Evolutionary conservation across 83 land plant species (phyloP), one percentile per base, ranked within the genome.

Genomic region (Picea abies): DNA sequence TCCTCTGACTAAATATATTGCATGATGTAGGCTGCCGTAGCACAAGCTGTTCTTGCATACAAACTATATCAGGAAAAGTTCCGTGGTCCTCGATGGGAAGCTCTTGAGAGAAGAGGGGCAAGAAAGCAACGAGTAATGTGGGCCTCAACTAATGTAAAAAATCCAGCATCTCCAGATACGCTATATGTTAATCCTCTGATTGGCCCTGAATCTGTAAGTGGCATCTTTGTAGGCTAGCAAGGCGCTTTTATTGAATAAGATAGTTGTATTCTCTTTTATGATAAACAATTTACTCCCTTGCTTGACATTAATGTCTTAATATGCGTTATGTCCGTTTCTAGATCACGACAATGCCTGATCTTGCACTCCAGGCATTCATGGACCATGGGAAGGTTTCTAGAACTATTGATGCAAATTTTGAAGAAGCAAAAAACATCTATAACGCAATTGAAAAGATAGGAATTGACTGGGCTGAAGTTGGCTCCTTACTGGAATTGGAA

Each of bases 301-400:
- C 23, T 60, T 62, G 66, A 22, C 49, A n/a, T 41, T 4, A 32
- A 4, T 80, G 67, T 80, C 82, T 65, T 67, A 6, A 72, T 41
- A 19, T 39, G 9, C 19, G 41, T 41, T 72, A 72, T 17, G 4
- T 79, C 25, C 23, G 39, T 2, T 49, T 82, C 29, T 82, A 97
- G 99, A 98, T 97, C 22, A 93, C 97, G 3, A 97, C 98, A 25
- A 97, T 96, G 99, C 99, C 99, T 29, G 98, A 94, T 78, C 91
- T 86, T 56, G 99, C 99, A n/a, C 89, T 97, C 44, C 81, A 93
- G 78, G 99, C 99, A 72, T 95, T 96, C 83, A 49, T 94, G 25
- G 96, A 94, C 84, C 99, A 97, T 84, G 99, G 99, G 8, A 77
- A 65, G 10, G 98, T 94, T 63, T 85, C 93, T 76, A 94, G 99